Base-by-base conservation (phyloP, 371 early-diverging fungal genomes). In the Funneliformis caledonium region DNA sequence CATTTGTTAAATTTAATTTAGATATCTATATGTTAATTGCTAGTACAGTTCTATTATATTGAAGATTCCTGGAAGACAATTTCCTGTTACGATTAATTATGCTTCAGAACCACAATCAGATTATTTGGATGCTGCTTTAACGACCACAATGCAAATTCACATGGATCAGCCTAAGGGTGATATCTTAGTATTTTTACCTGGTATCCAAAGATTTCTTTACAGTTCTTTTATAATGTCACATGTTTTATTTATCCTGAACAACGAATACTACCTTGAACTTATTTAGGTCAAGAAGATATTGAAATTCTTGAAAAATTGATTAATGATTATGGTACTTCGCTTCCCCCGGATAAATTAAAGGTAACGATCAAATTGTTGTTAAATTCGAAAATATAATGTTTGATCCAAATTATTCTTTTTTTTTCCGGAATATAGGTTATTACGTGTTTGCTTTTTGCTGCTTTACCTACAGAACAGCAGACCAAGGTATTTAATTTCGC, bases 131-230 rank as follows among this genome's bases (percentile, higher is more conserved):
- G 89, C 98, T 0, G 93, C 97, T 1, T 86, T 96, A 26, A 91
- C 96, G 22, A 91, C 97, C 0, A 91, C 94, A 5, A 92, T 97
- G 76, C 97, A 97, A 81, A 94, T 97, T 26, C 97, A 99, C 84
- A 88, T 89, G 12, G 95, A 96, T n/a, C 90, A 93, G 67, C 90
- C 91, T 0, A 90, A 89, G 0, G 97, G 98, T 4, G 98, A 99
- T 85, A 94, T 98, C 59, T 87, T 98, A 43, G 93, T 96, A 5
- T 99, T 99, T 82, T 84, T 98, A 68, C 93, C 96, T 1, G 99
- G 96, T 84, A 82, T 84, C 75, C 8, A 43, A 48, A 43, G 72
- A 14, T 69, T 37, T 52, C 16, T 56, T 56, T 19, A 19, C 16
- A 16, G 5, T 37, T 22, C 10, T 59, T 10, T 12, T 78, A n/a